These are phyloP conservation scores for Puya raimondii DNA, from an alignment of 176 grass and related monocot genomes.

Conservation along the genomic window DNA sequence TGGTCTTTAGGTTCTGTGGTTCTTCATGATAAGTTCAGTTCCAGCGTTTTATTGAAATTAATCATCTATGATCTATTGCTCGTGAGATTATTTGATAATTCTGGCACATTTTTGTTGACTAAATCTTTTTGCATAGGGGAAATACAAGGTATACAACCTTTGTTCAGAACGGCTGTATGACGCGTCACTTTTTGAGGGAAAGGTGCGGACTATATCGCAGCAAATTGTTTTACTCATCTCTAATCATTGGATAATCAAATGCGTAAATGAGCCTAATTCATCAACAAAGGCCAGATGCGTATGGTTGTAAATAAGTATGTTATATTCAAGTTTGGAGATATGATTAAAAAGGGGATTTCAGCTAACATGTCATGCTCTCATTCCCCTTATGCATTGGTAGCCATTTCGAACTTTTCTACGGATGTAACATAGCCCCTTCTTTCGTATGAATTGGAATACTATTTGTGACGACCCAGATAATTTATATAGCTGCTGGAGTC, in stretches of 20 bases:
- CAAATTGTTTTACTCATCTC: background rate
- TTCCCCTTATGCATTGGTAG: background rate
- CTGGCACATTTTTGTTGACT: background rate
- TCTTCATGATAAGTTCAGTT: too few relatives aligned
- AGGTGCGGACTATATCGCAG: conserved; percentile 45
- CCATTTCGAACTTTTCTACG: background rate
- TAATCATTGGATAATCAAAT: background rate
- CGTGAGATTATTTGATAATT: background rate
- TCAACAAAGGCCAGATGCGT: background rate
- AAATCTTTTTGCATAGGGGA: conserved; percentile 50
- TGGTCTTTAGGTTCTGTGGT: too few relatives aligned
- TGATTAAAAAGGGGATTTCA: background rate
- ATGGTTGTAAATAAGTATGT: background rate
- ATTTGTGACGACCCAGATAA: background rate
- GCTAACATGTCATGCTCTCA: background rate
- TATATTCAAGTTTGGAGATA: background rate
- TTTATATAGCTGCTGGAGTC: background rate
- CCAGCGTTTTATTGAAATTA: background rate
- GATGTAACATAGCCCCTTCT: background rate
- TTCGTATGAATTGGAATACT: background rate
- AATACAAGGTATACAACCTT: conserved; percentile 99
- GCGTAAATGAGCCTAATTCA: background rate
- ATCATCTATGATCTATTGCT: background rate
- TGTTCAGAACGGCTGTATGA: conserved; percentile 97
- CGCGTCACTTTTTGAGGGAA: conserved; percentile 96